phyloP scores from a whole-genome alignment of 305 asterid genomes.

The Striga hermonthica region DNA sequence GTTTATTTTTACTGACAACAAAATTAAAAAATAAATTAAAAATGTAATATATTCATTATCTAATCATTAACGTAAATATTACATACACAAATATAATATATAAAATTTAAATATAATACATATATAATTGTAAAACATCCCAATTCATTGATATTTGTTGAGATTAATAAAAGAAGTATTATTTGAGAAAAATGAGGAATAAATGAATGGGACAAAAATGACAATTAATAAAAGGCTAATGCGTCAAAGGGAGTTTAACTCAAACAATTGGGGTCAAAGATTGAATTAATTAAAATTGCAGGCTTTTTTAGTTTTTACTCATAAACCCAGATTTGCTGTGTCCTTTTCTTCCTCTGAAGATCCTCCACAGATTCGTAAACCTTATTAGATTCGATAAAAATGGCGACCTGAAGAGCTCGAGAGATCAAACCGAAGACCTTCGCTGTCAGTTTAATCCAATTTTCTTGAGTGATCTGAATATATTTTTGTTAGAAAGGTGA shows the following conservation, averaged over 20 bases:
- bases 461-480: conserved; percentile 32
- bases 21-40: too few relatives aligned
- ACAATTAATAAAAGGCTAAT: too few relatives aligned
- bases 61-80: too few relatives aligned
- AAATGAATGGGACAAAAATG: too few relatives aligned
- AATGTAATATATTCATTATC: too few relatives aligned
- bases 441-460: conserved; percentile 11
- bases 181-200: too few relatives aligned
- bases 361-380: conserved; percentile 28
- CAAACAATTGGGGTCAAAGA: conserved; percentile 19
- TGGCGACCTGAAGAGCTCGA: conserved; percentile 1
- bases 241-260: conserved; percentile 18
- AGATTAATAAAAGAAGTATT: too few relatives aligned
- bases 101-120: too few relatives aligned
- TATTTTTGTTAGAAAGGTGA: not conserved
- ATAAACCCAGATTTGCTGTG: conserved; percentile 42
- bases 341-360: not conserved
- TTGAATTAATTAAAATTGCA: not conserved
- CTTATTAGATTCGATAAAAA: conserved; percentile 21
- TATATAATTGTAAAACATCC: too few relatives aligned
- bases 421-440: conserved; percentile 20
- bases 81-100: too few relatives aligned
- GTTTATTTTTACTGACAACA: too few relatives aligned
- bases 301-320: not conserved
- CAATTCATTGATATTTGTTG: too few relatives aligned